phyloP scores from a whole-genome alignment of 805 yeast species.

The Saccharomyces paradoxus region DNA sequence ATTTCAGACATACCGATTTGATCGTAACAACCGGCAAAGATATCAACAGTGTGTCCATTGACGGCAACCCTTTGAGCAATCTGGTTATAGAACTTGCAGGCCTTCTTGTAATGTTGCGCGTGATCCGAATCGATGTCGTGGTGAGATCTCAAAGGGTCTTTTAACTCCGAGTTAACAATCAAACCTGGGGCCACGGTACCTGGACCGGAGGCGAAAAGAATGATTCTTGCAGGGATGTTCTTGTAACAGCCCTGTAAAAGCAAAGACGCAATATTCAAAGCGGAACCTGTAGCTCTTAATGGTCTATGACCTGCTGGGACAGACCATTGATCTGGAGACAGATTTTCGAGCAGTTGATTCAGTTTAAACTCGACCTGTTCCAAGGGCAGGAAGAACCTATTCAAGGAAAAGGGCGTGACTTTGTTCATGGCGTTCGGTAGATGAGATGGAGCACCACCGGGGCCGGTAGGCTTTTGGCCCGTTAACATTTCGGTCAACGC shows the following conservation, averaged over 20 bases:
- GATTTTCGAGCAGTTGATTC: slow-evolving; percentile 67
- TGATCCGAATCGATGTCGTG: slow-evolving; percentile 88
- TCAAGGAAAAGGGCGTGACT: slow-evolving; percentile 37
- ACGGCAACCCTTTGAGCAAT: slow-evolving; percentile 63
- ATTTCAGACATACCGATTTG: slow-evolving; percentile 93
- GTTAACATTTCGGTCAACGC: slow-evolving; percentile 57
- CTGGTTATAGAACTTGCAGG: slow-evolving; percentile 70
- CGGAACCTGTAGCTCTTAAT: slow-evolving; percentile 87
- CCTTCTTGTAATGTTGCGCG: slow-evolving; percentile 82
- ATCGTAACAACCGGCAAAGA: slow-evolving; percentile 92
- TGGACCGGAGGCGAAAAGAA: slow-evolving; percentile 90
- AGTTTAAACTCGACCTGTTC: slow-evolving; percentile 77
- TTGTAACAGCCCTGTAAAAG: slow-evolving; percentile 75
- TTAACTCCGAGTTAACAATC: slow-evolving; percentile 82
- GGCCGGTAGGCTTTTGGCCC: slow-evolving; percentile 40
- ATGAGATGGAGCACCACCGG: slow-evolving; percentile 10
- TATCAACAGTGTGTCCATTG: slow-evolving; percentile 75
- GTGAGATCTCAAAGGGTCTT: slow-evolving; percentile 96
- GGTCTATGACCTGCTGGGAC: slow-evolving; percentile 79
- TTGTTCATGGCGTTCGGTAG: slow-evolving; percentile 8
- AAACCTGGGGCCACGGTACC: slow-evolving; percentile 92
- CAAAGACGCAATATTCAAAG: slow-evolving; percentile 75
- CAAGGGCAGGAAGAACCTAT: slow-evolving; percentile 65
- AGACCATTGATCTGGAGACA: slow-evolving; percentile 82
- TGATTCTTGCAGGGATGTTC: slow-evolving; percentile 80